Percentiles rank a stretch among this genome's conserved stretches.
Conservation (phyloP, 306 rosid species). For the Quercus aquifolioides region DNA sequence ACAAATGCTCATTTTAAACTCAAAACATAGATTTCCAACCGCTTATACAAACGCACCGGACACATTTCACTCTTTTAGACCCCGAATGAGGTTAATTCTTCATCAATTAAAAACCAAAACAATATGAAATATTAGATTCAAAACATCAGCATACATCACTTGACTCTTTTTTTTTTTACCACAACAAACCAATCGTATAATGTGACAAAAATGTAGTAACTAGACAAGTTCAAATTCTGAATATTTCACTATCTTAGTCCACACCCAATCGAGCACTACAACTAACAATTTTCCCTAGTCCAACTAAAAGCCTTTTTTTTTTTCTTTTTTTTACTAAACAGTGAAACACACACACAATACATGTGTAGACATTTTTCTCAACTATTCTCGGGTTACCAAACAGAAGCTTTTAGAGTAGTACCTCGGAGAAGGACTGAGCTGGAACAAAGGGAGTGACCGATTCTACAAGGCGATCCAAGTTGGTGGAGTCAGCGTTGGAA, state of each 20-base stretch:
- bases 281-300: too few species aligned
- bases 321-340: too few species aligned
- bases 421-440: constrained; percentile 12
- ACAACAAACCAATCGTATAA: not conserved
- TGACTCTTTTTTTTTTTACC: not conserved
- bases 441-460: constrained; percentile 21
- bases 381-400: not conserved
- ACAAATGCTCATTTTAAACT: too few species aligned
- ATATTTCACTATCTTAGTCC: not conserved
- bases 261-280: too few species aligned
- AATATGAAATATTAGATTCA: not conserved
- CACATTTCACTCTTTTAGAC: not conserved
- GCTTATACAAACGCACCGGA: not conserved
- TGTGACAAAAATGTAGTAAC: too few species aligned
- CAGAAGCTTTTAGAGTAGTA: not conserved
- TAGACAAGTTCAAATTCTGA: not conserved
- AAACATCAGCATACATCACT: not conserved
- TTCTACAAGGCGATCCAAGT: constrained; percentile 25
- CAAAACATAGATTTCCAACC: too few species aligned
- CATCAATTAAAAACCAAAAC: not conserved
- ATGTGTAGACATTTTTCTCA: not conserved
- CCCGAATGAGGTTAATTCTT: not conserved
- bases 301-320: too few species aligned
- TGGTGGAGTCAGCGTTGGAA: not conserved
- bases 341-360: too few species aligned